Percentiles rank a stretch among this genome's conserved stretches.
Conservation (phyloP, 106 monocot genomes). For the Chionographis japonica region DNA sequence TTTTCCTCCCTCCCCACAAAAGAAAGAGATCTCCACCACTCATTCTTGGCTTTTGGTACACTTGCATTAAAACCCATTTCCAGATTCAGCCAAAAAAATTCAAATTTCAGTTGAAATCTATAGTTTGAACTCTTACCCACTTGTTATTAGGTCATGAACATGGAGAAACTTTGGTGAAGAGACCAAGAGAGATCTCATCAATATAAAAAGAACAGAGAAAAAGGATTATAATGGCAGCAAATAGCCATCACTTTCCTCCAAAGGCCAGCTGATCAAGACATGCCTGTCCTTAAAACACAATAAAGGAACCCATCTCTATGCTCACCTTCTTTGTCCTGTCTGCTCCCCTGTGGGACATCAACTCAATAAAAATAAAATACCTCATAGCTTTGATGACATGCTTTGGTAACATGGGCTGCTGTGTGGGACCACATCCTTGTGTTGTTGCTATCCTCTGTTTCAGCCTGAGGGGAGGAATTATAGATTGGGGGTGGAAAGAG, state of each 20-base stretch:
- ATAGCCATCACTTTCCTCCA: conserved; percentile 4
- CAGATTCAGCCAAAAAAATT: background rate
- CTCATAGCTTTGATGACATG: too few species aligned
- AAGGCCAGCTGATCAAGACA: background rate
- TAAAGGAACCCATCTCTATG: background rate
- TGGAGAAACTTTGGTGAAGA: too few species aligned
- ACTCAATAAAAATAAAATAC: too few species aligned
- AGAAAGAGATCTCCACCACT: background rate
- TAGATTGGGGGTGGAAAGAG: too few species aligned
- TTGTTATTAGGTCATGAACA: background rate
- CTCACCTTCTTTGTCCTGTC: background rate
- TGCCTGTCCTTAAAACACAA: background rate
- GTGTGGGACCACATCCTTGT: too few species aligned
- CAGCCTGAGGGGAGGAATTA: too few species aligned
- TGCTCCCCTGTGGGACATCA: too few species aligned
- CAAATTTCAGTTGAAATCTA: background rate
- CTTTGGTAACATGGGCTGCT: too few species aligned
- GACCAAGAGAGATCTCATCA: too few species aligned
- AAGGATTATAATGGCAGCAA: background rate
- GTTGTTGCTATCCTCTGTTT: too few species aligned
- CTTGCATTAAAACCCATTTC: too few species aligned
- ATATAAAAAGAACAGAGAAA: background rate
- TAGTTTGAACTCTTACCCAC: too few species aligned
- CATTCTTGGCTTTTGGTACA: background rate
- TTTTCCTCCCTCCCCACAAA: background rate